Evolutionary conservation across 441 rosid species (phyloP).

Genomic region (Gossypium davidsonii): DNA sequence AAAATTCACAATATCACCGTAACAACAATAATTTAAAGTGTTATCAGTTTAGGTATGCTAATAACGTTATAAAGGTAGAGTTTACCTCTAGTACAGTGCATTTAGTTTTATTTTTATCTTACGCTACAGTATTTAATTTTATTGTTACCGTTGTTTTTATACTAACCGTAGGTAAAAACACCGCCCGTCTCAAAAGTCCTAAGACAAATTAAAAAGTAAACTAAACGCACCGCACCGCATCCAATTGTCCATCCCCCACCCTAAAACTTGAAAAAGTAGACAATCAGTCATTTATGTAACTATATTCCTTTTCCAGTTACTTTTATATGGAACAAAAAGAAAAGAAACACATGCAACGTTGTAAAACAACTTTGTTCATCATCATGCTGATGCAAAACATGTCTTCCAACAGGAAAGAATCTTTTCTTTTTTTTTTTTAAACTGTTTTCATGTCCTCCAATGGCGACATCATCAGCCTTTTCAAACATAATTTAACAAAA

Average conservation of each 20-base stretch:
- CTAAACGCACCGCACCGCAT: no score
- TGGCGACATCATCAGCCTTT: constrained; percentile 9
- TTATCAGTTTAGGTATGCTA: no score
- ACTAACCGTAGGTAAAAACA: accelerated
- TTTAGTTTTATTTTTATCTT: no score
- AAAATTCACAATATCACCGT: no score
- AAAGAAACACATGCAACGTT: not conserved
- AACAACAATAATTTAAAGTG: no score
- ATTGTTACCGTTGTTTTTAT: no score
- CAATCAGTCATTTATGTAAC: not conserved
- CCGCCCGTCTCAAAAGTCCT: accelerated
- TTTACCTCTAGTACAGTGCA: no score
- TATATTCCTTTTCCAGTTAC: not conserved
- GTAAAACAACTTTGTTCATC: not conserved
- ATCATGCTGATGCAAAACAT: constrained; percentile 3
- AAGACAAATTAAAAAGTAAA: no score
- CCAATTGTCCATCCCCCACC: no score
- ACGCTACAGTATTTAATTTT: no score
- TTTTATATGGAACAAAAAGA: not conserved
- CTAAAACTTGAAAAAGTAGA: not conserved
- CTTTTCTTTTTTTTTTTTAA: not conserved
- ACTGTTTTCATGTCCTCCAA: not conserved
- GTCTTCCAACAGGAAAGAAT: not conserved
- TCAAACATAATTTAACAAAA: not conserved
- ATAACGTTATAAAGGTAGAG: no score